Evolutionary conservation across 352 stramenopile genomes (phyloP), one percentile per base, ranked within the genome.

Genomic region (Globisporangium heterothallicum): DNA sequence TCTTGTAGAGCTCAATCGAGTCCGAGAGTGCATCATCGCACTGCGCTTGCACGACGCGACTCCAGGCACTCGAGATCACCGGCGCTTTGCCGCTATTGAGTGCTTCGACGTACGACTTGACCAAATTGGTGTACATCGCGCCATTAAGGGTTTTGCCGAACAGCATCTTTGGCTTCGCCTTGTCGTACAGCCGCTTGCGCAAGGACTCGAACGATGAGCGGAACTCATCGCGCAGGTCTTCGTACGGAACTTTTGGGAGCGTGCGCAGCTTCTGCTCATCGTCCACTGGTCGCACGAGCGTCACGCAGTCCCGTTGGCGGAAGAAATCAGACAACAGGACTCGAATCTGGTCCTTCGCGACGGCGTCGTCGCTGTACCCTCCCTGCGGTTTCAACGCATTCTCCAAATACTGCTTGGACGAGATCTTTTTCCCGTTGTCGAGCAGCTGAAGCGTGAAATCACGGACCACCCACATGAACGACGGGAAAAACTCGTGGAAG

Each of bases 1-100:
- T 66, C 49, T 88, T 78, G 71, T 96, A 97, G n/a, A 74, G 44
- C 48, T 78, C 68, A 1, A 96, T 59, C 2, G 85, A 78, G 14
- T 86, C 75, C 27, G 86, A 66, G 7, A 93, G 68, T 12, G 84
- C 86, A 51, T 95, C 83, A 41, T 89, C 66, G 58, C 81, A 95
- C 51, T 93, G 82, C 4, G 72, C 68, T 59, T 96, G 82, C 24
- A 94, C 81, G 2, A 97, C 86, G 34, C 84, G 82, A 45, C 79
- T 90, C 84, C 88, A 97, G 1, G 88, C 87, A 51, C 74, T 96
- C 6, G 82, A 92, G 53, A 97, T 96, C 36, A 92, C 83, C 0
- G 86, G 86, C 8, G 77, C 75, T 44, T 89, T 88, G 59, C 84
- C 84, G 42, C 79, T 92, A 61, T 96, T 97, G 7, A 97, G 63